Conservation (phyloP, 768 basidiomycete genomes). For the Pleurotus tuber-regium region DNA sequence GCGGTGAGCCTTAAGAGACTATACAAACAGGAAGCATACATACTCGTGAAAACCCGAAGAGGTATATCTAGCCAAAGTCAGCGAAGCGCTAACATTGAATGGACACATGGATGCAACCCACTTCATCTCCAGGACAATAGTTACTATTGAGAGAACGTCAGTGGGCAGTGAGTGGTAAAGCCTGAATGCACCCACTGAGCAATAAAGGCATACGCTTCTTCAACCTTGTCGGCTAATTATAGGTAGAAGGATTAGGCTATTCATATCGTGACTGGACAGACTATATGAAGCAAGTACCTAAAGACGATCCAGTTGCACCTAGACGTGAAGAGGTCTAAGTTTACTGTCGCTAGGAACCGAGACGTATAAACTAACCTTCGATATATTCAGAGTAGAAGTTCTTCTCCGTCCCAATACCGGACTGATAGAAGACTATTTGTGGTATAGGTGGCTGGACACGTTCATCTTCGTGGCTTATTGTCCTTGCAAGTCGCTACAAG, state of each 20-base stretch:
- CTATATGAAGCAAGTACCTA: constrained; percentile 58
- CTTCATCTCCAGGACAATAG: constrained; percentile 71
- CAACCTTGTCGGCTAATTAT: constrained; percentile 61
- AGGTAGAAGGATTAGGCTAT: constrained; percentile 2
- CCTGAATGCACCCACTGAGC: constrained; percentile 54
- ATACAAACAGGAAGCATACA: constrained; percentile 10
- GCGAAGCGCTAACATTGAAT: background rate
- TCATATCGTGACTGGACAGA: too few relatives aligned
- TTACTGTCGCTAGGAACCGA: too few relatives aligned
- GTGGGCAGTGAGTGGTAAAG: background rate
- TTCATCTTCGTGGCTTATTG: constrained; percentile 47
- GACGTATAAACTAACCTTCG: constrained; percentile 54
- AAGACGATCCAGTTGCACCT: constrained; percentile 64
- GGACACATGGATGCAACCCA: constrained; percentile 20
- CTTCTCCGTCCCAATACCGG: constrained; percentile 56
- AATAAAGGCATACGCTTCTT: constrained; percentile 80
- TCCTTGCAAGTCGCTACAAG: constrained; percentile 50
- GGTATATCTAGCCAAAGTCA: constrained; percentile 51
- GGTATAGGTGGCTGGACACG: constrained; percentile 42
- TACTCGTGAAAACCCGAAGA: constrained; percentile 77
- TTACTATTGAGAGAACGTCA: constrained; percentile 41
- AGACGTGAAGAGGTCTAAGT: too few relatives aligned
- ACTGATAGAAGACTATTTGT: constrained; percentile 65
- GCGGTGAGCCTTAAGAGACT: constrained; percentile 8
- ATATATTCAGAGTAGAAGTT: constrained; percentile 59